phyloP scores from a whole-genome alignment of 176 grass and related monocot species.

The Dactylis glomerata region DNA sequence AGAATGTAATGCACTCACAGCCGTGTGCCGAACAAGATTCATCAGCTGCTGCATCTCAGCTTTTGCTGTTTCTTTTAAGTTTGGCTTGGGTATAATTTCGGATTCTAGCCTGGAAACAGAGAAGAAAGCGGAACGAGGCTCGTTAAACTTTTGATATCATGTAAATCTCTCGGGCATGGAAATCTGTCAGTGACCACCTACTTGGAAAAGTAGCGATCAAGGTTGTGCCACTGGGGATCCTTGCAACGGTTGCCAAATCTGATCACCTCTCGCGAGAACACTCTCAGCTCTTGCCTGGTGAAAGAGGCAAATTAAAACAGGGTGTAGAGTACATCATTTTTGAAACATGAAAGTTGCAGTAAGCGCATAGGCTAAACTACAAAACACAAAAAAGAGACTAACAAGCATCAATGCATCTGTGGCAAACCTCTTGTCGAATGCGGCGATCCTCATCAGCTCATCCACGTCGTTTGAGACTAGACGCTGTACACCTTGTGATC shows the following conservation, averaged over 20 bases:
- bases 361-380: not conserved
- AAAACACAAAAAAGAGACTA: not conserved
- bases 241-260: conserved; percentile 78
- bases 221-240: conserved; percentile 74
- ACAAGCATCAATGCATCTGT: not conserved
- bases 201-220: conserved; percentile 71
- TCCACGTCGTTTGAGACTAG: conserved; percentile 47
- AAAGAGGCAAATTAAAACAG: not conserved
- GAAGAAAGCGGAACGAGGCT: not conserved
- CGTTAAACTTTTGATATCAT: not conserved
- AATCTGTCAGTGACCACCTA: conserved; percentile 12
- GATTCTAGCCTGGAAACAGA: conserved; percentile 52
- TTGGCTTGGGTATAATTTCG: conserved; percentile 39
- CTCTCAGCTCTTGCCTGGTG: conserved; percentile 49
- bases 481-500: conserved; percentile 41
- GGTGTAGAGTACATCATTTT: conserved; percentile 2
- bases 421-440: conserved; percentile 57
- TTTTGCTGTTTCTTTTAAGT: conserved; percentile 51
- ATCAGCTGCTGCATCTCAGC: conserved; percentile 52
- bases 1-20: conserved; percentile 44
- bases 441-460: conserved; percentile 49
- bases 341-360: not conserved
- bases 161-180: not conserved
- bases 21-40: conserved; percentile 53
- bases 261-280: conserved; percentile 61